phyloP scores from a whole-genome alignment of 208 protist species.

The Paratrypanosoma confusum region DNA sequence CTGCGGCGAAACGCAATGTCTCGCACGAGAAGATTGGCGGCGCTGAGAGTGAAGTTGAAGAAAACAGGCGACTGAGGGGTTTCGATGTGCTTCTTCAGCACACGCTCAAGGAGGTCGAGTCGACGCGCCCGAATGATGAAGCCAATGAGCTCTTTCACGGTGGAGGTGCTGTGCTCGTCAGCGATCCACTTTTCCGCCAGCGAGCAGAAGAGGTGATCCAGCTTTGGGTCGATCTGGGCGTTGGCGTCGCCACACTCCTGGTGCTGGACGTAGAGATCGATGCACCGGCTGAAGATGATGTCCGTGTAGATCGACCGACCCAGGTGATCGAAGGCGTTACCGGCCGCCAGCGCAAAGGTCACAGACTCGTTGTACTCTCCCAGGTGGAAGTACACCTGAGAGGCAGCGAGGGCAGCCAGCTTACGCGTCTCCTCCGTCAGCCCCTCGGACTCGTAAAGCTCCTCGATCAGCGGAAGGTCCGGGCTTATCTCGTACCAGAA shows the following conservation, averaged over 20 bases:
- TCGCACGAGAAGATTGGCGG: slow-evolving; percentile 73
- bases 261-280: slow-evolving; percentile 89
- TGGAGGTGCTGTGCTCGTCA: slow-evolving; percentile 41
- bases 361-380: slow-evolving; percentile 93
- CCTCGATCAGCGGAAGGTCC: slow-evolving; percentile 72
- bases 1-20: slow-evolving; percentile 76
- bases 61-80: slow-evolving; percentile 66
- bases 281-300: slow-evolving; percentile 89
- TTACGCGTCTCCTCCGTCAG: slow-evolving; percentile 49
- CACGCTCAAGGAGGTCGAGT: slow-evolving; percentile 76
- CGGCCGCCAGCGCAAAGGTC: slow-evolving; percentile 91
- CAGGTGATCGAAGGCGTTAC: slow-evolving; percentile 89
- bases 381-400: slow-evolving; percentile 98
- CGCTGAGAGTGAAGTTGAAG: slow-evolving; percentile 85
- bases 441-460: slow-evolving; percentile 48
- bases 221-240: slow-evolving; percentile 49
- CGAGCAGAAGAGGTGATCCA: slow-evolving; percentile 70
- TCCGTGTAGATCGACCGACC: slow-evolving; percentile 71
- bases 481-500: slow-evolving; percentile 85
- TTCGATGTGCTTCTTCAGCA: slow-evolving; percentile 53
- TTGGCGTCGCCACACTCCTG: slow-evolving; percentile 30
- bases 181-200: slow-evolving; percentile 72
- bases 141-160: slow-evolving; percentile 80
- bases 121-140: slow-evolving; percentile 81
- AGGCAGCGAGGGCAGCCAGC: slow-evolving; percentile 87